Evolutionary conservation across 2,329 filamentous ascomycete genomes (phyloP).

Genomic region (Blastomyces percursus): DNA sequence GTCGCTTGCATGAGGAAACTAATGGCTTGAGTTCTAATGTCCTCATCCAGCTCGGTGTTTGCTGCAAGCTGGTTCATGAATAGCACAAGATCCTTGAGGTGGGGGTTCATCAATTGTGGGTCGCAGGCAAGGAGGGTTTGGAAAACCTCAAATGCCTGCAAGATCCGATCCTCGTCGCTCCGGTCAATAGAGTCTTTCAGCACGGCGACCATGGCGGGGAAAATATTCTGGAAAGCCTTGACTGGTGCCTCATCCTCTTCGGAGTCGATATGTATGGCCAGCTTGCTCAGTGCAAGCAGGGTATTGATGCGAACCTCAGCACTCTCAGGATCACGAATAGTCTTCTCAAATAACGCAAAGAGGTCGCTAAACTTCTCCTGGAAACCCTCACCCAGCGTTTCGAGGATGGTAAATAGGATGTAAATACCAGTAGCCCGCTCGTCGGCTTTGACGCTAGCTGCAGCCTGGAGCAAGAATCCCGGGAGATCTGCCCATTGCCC

Average conservation of each 20-base stretch:
- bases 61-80: slow-evolving; percentile 86
- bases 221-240: slow-evolving; percentile 62
- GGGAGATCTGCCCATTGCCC: slow-evolving; percentile 78
- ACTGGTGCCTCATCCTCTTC: slow-evolving; percentile 71
- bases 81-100: slow-evolving; percentile 79
- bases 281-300: slow-evolving; percentile 75
- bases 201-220: slow-evolving; percentile 81
- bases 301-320: slow-evolving; percentile 91
- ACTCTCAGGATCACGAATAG: slow-evolving; percentile 82
- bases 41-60: slow-evolving; percentile 68
- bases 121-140: slow-evolving; percentile 90
- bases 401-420: slow-evolving; percentile 83
- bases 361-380: slow-evolving; percentile 68
- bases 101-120: slow-evolving; percentile 65
- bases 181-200: slow-evolving; percentile 72
- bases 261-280: slow-evolving; percentile 76
- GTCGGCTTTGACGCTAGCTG: slow-evolving; percentile 59
- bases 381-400: slow-evolving; percentile 76
- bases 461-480: slow-evolving; percentile 65
- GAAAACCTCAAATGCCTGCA: slow-evolving; percentile 92
- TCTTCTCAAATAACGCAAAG: slow-evolving; percentile 71
- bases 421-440: slow-evolving; percentile 88
- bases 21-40: slow-evolving; percentile 78
- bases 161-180: slow-evolving; percentile 74
- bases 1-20: slow-evolving; percentile 90